Conservation (phyloP, 192 early-diverging fungal genomes). For the Spizellomyces punctatus region DNA sequence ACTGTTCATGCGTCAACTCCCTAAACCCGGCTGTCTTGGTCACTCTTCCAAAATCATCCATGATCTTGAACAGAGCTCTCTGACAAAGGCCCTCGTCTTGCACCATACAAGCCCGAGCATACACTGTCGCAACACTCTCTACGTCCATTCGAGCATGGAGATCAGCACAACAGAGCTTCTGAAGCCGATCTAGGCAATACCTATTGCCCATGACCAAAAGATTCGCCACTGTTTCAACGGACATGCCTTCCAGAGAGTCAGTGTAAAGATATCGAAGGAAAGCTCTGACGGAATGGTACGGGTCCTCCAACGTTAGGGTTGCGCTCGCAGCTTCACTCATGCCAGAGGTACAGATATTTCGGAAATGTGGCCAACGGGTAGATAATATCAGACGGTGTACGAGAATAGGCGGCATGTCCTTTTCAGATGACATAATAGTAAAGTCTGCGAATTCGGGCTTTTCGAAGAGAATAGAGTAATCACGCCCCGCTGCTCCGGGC, state of each 20-base stretch:
- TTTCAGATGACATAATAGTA: constrained; percentile 42
- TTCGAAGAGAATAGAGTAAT: constrained; percentile 45
- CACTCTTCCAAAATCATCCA: constrained; percentile 62
- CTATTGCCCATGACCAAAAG: constrained; percentile 63
- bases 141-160: constrained; percentile 54
- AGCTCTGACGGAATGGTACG: constrained; percentile 47
- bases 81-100: constrained; percentile 56
- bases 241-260: constrained; percentile 51
- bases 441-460: constrained; percentile 56
- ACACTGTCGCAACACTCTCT: constrained; percentile 58
- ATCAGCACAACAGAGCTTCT: constrained; percentile 46
- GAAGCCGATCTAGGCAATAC: constrained; percentile 59
- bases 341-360: constrained; percentile 53
- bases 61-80: constrained; percentile 55
- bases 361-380: constrained; percentile 69
- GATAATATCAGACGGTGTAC: constrained; percentile 62
- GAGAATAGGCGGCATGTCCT: constrained; percentile 45
- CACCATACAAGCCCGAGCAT: constrained; percentile 53
- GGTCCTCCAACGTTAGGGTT: constrained; percentile 54
- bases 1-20: constrained; percentile 48
- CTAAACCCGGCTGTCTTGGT: constrained; percentile 58
- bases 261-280: constrained; percentile 65
- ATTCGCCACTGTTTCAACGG: constrained; percentile 48
- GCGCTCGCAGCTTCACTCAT: constrained; percentile 54
- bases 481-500: constrained; percentile 37